These are phyloP conservation scores for Leccinum boreale DNA, from an alignment of 768 basidiomycete genomes.

Conservation along the genomic window DNA sequence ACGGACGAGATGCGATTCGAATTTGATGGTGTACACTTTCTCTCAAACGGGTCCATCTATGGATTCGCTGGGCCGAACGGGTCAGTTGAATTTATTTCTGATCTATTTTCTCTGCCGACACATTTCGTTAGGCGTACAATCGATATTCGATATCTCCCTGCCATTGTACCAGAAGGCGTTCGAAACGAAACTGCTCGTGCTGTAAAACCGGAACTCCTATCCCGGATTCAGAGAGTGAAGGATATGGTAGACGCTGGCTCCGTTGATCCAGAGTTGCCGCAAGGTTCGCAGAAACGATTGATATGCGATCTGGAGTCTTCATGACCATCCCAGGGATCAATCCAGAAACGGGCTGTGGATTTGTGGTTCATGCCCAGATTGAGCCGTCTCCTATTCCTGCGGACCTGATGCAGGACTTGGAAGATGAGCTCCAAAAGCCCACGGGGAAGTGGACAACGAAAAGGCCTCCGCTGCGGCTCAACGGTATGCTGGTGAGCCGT, in stretches of 20 bases:
- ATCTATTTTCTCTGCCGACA: slow-evolving; percentile 3
- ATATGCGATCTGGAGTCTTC: not conserved
- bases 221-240: slow-evolving; percentile 57
- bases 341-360: slow-evolving; percentile 54
- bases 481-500: slow-evolving; percentile 69
- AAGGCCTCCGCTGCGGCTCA: slow-evolving; percentile 54
- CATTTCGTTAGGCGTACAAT: slow-evolving; percentile 42
- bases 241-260: slow-evolving; percentile 64
- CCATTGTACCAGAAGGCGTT: slow-evolving; percentile 53
- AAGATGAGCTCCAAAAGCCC: slow-evolving; percentile 70
- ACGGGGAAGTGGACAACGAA: slow-evolving; percentile 63
- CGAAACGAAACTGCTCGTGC: slow-evolving; percentile 58
- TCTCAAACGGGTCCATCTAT: slow-evolving; percentile 72
- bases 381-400: slow-evolving; percentile 51
- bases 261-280: slow-evolving; percentile 49
- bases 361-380: slow-evolving; percentile 64
- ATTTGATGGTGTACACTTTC: slow-evolving; percentile 75
- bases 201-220: slow-evolving; percentile 56
- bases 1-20: slow-evolving; percentile 63
- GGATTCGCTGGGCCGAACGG: slow-evolving; percentile 64
- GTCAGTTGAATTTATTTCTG: slow-evolving; percentile 37
- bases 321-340: slow-evolving; percentile 38
- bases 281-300: slow-evolving; percentile 22
- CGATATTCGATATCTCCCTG: slow-evolving; percentile 66
- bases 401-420: slow-evolving; percentile 61